Base-by-base conservation (phyloP, 1,284 basidiomycete genomes). In the Marasmius fiardii region DNA sequence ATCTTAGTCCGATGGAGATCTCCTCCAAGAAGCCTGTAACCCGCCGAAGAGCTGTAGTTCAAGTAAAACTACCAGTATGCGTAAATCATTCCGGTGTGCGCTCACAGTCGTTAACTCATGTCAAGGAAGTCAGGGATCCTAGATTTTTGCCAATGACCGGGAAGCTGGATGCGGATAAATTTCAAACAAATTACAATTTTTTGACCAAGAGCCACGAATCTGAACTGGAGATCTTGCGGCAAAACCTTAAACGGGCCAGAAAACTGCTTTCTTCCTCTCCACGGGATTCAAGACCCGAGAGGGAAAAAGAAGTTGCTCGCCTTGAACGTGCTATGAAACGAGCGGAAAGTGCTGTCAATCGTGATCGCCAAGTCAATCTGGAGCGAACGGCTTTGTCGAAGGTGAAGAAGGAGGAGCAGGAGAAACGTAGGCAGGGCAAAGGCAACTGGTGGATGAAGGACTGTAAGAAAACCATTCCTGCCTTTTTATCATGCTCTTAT, bases 11-110 rank as follows among this genome's bases (percentile, higher is more conserved):
- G 3, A 82, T 76, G 39, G 93, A 93, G 64, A 77, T 93, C 59
- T 90, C 90, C 6, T 92, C 94, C 0, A 97, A 96, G 70, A 82
- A 81, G 62, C 93, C 93, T 0, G 93, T 97, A 1, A 84, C 90
- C 2, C 83, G 95, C 12, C 80, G 79, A 54, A 78, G 94, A 53
- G 76, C 75, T n/a, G 88, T 93, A 1, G 81, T 95, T 6, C 90
- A 94, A 58, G 79, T 85, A 4, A 77, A 81, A 44, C 82, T 85
- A 59, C 68, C 77, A 34, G 92, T 92, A 64, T 58, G 86, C 70
- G 48, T 54, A 56, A 37, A 16, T 21, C n/a, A 37, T 44, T 10
- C 43, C 43, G 51, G 44, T 23, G 28, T 39, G 50, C 34, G 35
- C 20, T 55, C 41, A 47, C n/a, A 51, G 3, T 21, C 14, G 18